phyloP scores from a whole-genome alignment of 2,329 filamentous ascomycete genomes.

The Rutstroemia sp. region DNA sequence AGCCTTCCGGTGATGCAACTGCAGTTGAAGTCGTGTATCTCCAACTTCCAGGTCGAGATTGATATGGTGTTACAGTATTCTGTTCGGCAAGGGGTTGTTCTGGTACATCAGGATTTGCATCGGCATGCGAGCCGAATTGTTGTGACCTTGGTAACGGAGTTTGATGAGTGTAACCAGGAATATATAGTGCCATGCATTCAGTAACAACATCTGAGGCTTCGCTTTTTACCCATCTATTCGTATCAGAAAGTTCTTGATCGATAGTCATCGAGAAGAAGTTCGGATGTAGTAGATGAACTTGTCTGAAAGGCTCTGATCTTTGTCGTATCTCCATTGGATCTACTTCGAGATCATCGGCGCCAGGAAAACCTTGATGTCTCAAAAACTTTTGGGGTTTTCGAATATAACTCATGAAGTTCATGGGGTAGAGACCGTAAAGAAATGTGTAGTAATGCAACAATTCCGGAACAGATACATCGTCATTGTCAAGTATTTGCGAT shows the following conservation, averaged over 20 bases:
- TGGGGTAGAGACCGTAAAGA: slow-evolving; percentile 73
- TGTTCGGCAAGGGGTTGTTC: slow-evolving; percentile 22
- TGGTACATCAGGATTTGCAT: slow-evolving; percentile 23
- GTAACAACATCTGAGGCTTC: slow-evolving; percentile 75
- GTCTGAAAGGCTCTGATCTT: slow-evolving; percentile 66
- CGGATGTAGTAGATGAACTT: slow-evolving; percentile 69
- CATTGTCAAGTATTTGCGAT: slow-evolving; percentile 51
- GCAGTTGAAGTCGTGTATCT: slow-evolving; percentile 45
- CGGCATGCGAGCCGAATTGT: slow-evolving; percentile 7
- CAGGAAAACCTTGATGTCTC: slow-evolving; percentile 62
- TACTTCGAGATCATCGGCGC: slow-evolving; percentile 67
- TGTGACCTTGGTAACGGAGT: slow-evolving; percentile 13
- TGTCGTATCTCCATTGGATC: slow-evolving; percentile 71
- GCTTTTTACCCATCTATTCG: slow-evolving; percentile 70
- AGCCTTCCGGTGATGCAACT: slow-evolving; percentile 33
- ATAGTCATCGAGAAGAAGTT: slow-evolving; percentile 76
- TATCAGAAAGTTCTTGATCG: slow-evolving; percentile 71
- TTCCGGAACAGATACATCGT: slow-evolving; percentile 57
- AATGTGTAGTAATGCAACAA: slow-evolving; percentile 73
- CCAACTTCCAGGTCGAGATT: slow-evolving; percentile 39
- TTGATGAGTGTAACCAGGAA: slow-evolving; percentile 19
- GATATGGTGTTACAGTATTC: slow-evolving; percentile 19
- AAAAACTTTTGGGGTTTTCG: slow-evolving; percentile 74
- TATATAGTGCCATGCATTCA: slow-evolving; percentile 66
- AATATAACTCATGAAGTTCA: slow-evolving; percentile 83